phyloP scores from a whole-genome alignment of 2,329 filamentous ascomycete genomes.

The Colletotrichum sidae region DNA sequence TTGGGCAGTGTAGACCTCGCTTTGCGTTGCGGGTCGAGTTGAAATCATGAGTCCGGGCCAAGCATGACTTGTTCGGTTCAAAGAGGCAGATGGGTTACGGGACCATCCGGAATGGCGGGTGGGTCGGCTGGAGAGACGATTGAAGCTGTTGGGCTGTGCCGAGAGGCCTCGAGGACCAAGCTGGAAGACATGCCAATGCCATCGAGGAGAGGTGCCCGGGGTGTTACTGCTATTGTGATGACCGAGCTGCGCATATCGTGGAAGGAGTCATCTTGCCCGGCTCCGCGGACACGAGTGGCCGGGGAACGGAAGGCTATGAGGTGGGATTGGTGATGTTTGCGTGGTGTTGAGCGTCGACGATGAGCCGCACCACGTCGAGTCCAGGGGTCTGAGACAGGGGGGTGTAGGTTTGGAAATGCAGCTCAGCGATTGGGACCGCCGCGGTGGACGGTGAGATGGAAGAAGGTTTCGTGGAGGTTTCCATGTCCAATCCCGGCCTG shows the following conservation, averaged over 20 bases:
- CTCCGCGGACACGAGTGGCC: conserved; percentile 28
- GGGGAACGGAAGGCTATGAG: conserved; percentile 8
- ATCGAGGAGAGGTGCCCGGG: conserved; percentile 5
- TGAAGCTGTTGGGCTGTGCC: conserved; percentile 2
- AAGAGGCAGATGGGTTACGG: conserved; percentile 6
- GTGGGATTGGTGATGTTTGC: not conserved
- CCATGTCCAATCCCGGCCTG: conserved; percentile 8
- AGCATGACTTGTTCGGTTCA: not conserved
- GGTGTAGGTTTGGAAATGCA: not conserved
- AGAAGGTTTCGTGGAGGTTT: conserved; percentile 14
- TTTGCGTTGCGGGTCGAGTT: too few species aligned
- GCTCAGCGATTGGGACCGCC: not conserved
- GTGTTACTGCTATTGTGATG: conserved; percentile 7
- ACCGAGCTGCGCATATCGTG: conserved; percentile 5
- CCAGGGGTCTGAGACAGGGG: conserved; percentile 14
- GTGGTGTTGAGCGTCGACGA: conserved; percentile 6
- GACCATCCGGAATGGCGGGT: conserved; percentile 27
- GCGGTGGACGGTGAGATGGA: not conserved
- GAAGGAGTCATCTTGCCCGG: conserved; percentile 2
- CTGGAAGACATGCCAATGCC: conserved; percentile 7
- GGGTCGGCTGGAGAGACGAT: conserved; percentile 1
- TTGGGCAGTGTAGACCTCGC: too few species aligned
- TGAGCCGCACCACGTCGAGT: conserved; percentile 15
- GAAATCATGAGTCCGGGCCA: too few species aligned
- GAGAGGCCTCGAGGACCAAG: not conserved